Evolutionary conservation across 106 monocot species (phyloP), one percentile per base, ranked within the genome.

Genomic region (Apostasia shenzhenica): DNA sequence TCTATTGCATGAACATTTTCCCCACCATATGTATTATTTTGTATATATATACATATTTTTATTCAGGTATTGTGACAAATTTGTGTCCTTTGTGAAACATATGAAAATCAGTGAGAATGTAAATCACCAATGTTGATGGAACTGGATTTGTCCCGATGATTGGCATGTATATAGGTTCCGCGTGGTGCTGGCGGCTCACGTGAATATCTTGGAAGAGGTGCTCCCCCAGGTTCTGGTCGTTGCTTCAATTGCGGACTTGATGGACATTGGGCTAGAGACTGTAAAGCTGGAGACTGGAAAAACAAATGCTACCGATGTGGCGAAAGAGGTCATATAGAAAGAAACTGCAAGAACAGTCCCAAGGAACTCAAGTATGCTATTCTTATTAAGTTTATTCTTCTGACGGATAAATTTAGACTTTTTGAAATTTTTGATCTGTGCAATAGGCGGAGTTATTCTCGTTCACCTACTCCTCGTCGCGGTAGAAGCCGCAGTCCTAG

Each of bases 271-370:
- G 99, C 99, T 67, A 82, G 99, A 47, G 99, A 99, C 61, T 99
- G 99, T 82, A 90, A 90, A 73, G 90, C 93, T 67, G 99, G 99
- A 62, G 99, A 99, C 67, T 99, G 99, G 99, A 99, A 99, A 71
- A 93, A 99, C 76, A 93, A 88, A 64, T 99, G 99, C 66, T 99
- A 99, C 77, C 93, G 93, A 2, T 99, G 99, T 80, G 99, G 99
- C 13, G 93, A 88, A 63, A 83, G 99, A 75, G 99, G 93, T 14
- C 99, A 99, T 62, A 93, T 99, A 50, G 99, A 99, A 73, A 87
- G 88, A 58, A 88, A 90, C 61, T 99, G 99, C 67, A 89, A 90
- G 76, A 99, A 99, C 71, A 99, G 90, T 73, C 99, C 99, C 6
- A 93, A 83, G 59, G 90, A 67, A 48, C 63, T 88, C 40, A 87